Evolutionary conservation across 2,329 filamentous ascomycete genomes (phyloP).

Genomic region (Neonectria magnoliae): DNA sequence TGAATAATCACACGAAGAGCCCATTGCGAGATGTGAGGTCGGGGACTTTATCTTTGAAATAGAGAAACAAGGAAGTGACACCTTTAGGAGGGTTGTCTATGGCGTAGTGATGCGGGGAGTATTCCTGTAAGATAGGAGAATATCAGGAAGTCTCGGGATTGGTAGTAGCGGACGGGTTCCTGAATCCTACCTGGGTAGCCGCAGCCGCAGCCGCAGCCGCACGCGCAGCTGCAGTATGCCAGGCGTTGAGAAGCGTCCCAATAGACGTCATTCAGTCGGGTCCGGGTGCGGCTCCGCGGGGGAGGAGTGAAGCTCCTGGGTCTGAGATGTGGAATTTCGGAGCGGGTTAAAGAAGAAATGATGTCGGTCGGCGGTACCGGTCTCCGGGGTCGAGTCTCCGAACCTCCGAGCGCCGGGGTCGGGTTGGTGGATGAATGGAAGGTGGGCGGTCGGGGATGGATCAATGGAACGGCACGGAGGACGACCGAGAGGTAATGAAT

Average conservation of each 20-base stretch:
- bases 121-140: background rate
- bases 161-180: conserved; percentile 17
- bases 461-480: conserved; percentile 31
- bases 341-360: no score
- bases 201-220: background rate
- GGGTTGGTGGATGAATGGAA: conserved; percentile 18
- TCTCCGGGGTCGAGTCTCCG: conserved; percentile 35
- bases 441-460: conserved; percentile 14
- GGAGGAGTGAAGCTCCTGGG: background rate
- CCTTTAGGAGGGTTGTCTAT: no score
- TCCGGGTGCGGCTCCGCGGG: conserved; percentile 35
- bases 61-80: background rate
- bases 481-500: conserved; percentile 1
- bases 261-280: conserved; percentile 18
- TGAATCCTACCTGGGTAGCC: conserved; percentile 22
- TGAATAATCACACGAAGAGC: conserved; percentile 7
- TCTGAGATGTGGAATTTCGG: no score
- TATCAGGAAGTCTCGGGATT: background rate
- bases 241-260: conserved; percentile 16
- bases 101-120: background rate
- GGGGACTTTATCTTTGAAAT: background rate
- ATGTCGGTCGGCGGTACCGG: conserved; percentile 6
- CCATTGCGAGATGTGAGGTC: background rate
- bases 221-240: background rate
- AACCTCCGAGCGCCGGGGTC: conserved; percentile 34